Percentiles rank a stretch among this genome's conserved stretches.
phyloP scores from a whole-genome alignment of 1,139 yeast genomes.

The Suhomyces panamericanus region DNA sequence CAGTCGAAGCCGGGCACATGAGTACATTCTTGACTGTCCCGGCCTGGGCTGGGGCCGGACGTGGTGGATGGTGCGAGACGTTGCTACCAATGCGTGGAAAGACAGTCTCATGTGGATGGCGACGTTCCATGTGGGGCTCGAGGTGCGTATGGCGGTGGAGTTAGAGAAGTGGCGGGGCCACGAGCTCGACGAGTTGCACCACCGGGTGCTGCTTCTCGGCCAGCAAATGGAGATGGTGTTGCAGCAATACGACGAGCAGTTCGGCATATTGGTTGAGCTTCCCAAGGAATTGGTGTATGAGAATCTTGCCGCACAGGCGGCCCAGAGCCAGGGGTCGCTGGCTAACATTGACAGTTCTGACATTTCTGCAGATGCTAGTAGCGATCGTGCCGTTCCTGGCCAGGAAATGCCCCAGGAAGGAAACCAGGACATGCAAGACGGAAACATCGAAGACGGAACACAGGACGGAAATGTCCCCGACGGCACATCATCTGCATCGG shows the following conservation, averaged over 20 bases:
- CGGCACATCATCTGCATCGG: too few species aligned
- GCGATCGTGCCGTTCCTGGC: too few species aligned
- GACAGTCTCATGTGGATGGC: constrained; percentile 23
- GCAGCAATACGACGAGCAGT: constrained; percentile 3
- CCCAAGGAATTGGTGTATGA: neutral
- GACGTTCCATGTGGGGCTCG: constrained; percentile 25
- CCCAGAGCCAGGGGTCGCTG: neutral
- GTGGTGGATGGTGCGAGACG: constrained; percentile 16
- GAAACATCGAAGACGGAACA: too few species aligned
- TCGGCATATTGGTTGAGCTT: neutral
- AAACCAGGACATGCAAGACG: too few species aligned
- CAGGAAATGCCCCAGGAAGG: too few species aligned
- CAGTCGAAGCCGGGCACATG: constrained; percentile 27
- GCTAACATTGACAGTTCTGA: too few species aligned
- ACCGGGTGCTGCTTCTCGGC: constrained; percentile 8
- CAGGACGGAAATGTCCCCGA: too few species aligned
- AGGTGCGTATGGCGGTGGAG: constrained; percentile 16
- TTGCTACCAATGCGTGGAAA: constrained; percentile 20
- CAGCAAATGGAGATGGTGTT: constrained; percentile 4
- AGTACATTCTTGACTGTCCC: constrained; percentile 18
- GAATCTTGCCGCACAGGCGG: neutral
- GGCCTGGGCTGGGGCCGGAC: constrained; percentile 13
- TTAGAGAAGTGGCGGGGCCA: constrained; percentile 20
- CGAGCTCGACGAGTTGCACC: constrained; percentile 23
- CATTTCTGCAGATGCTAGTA: too few species aligned